phyloP scores from a whole-genome alignment of 1,139 yeast genomes.

The Taphrina deformans region DNA sequence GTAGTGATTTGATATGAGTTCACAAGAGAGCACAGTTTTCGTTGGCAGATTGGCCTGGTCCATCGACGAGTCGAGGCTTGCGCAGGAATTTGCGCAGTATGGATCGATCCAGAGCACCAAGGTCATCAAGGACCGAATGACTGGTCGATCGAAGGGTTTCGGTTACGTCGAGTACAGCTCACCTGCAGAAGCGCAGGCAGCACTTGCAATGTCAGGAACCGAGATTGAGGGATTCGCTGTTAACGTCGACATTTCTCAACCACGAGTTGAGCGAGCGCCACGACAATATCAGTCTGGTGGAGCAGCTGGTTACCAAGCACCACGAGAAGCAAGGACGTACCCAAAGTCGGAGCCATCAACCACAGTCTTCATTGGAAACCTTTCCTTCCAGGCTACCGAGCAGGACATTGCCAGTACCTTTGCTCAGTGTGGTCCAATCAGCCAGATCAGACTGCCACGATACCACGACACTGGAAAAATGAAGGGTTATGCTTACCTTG shows the following conservation, averaged over 20 bases:
- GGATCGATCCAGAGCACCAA: conserved; percentile 87
- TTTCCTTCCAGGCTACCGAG: conserved; percentile 96
- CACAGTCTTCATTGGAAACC: conserved; percentile 92
- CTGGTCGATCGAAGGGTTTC: conserved; percentile 86
- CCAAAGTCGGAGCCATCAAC: conserved; percentile 53
- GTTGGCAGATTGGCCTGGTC: conserved; percentile 98
- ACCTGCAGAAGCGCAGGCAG: conserved; percentile 78
- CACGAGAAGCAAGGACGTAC: conserved; percentile 35
- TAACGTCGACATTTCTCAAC: conserved; percentile 86
- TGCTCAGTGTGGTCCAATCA: conserved; percentile 76
- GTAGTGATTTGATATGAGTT: conserved; percentile 21
- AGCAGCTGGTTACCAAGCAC: conserved; percentile 70
- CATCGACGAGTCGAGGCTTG: conserved; percentile 90
- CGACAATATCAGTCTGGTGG: conserved; percentile 23
- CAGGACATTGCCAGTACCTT: conserved; percentile 89
- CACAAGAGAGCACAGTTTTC: conserved; percentile 66
- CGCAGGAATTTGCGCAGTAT: conserved; percentile 74
- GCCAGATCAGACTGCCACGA: conserved; percentile 86
- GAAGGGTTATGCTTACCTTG: conserved; percentile 92
- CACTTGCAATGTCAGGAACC: conserved; percentile 76
- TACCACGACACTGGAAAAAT: conserved; percentile 92
- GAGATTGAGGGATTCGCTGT: conserved; percentile 97
- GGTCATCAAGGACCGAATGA: conserved; percentile 87
- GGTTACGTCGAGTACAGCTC: conserved; percentile 93
- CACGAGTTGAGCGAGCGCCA: conserved; percentile 59